Evolutionary conservation across 495 filamentous ascomycete genomes (phyloP), one percentile per base, ranked within the genome.

Genomic region (Daldinia caldariorum): DNA sequence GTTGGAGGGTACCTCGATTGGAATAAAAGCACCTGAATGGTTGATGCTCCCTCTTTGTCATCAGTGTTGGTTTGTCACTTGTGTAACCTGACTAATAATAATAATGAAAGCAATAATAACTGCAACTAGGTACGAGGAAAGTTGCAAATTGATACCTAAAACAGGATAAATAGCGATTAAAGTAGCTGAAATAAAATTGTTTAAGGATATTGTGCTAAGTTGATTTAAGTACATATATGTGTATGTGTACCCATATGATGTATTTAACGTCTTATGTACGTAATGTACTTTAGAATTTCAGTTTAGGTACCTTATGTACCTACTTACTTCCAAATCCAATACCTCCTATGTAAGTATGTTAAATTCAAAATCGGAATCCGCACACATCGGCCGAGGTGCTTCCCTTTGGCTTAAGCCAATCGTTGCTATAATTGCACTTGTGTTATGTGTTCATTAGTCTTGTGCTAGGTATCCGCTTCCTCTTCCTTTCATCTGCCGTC

Each of bases 131-230:
- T n/a, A 56, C 16, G 8, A 56, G 13, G 53, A 56, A 67, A 63
- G 60, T 61, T 68, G 69, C 57, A 61, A 72, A 72, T 67, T 72
- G 60, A 72, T 72, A 72, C 69, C 69, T 43, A 58, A 72, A 72
- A 58, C 61, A 65, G 69, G 49, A 53, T 53, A 32, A 29, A 29
- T 53, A 53, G 5, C 5, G 22, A 63, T 20, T 49, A n/a, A 26
- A 26, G 26, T 22, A 43, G 12, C 12, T 41, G 26, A 20, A 55
- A 43, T 43, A 29, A 35, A 20, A 26, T 37, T 41, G 55, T 37
- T 20, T 58, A 58, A 0, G n/a, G 26, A 13, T 35, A 59, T 26
- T 53, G 32, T 22, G 22, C 31, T 14, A 53, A 29, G 10, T 43
- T 12, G 39, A 43, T 6, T 47, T 10, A 20, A 9, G 43, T 47